Conservation (phyloP, 305 asterid genomes). For the Rubia occidens region DNA sequence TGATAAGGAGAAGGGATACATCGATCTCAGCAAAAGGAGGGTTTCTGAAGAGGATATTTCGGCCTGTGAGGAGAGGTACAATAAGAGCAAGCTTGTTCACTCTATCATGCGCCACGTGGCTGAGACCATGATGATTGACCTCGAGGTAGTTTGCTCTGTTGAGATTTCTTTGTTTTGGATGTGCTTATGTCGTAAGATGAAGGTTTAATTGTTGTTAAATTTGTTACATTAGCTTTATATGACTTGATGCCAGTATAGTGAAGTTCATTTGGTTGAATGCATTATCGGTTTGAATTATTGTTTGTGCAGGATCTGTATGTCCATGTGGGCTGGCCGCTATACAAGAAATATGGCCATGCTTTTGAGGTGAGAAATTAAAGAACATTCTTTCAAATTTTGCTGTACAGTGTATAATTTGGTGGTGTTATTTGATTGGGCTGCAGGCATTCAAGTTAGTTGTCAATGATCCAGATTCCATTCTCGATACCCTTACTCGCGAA, state of each 20-base stretch:
- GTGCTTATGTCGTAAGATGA: not conserved
- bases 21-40: constrained; percentile 93
- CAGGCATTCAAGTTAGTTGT: constrained; percentile 86
- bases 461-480: constrained; percentile 81
- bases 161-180: not conserved
- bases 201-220: not conserved
- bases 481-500: constrained; percentile 85
- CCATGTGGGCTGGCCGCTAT: constrained; percentile 95
- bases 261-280: constrained; percentile 3
- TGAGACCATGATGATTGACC: constrained; percentile 69
- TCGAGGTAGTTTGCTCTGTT: constrained; percentile 44
- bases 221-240: not conserved
- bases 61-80: constrained; percentile 82
- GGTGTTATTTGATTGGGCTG: constrained; percentile 11
- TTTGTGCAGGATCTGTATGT: constrained; percentile 73
- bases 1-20: constrained; percentile 87
- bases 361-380: constrained; percentile 60
- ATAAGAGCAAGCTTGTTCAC: constrained; percentile 95
- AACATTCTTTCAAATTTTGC: not conserved
- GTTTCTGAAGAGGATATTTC: constrained; percentile 92
- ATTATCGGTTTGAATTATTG: constrained; percentile 16
- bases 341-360: constrained; percentile 92
- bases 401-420: not conserved
- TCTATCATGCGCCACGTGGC: constrained; percentile 98
- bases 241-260: not conserved